Percentiles rank a stretch among this genome's conserved stretches.
phyloP scores from a whole-genome alignment of 148 eudicot species.

The Cornus controversa region DNA sequence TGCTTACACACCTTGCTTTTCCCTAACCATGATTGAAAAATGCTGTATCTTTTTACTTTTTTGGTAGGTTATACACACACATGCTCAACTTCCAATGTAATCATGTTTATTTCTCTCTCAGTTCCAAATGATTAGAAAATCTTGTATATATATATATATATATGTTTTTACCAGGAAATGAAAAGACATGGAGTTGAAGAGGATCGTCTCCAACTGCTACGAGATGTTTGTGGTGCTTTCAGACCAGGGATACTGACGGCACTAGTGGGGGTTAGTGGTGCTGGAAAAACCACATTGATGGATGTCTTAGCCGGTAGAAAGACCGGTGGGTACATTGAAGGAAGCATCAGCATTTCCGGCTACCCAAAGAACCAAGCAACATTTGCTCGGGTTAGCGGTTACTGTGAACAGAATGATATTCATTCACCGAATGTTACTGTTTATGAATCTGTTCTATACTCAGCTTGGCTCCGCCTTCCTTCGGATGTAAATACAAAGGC shows the following conservation, averaged over 20 bases:
- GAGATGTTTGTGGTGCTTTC: constrained; percentile 70
- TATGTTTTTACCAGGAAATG: constrained; percentile 55
- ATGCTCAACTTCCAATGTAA: no score
- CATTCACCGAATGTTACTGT: constrained; percentile 73
- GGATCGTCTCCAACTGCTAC: constrained; percentile 57
- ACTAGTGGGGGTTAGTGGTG: constrained; percentile 76
- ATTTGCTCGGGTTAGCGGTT: constrained; percentile 67
- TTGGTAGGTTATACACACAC: no score
- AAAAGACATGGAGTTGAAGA: constrained; percentile 52
- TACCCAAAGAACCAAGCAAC: constrained; percentile 67
- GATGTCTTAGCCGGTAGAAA: constrained; percentile 74
- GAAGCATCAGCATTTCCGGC: constrained; percentile 55
- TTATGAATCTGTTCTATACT: constrained; percentile 65
- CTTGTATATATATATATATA: no score
- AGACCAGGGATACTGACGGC: constrained; percentile 79
- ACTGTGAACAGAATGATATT: constrained; percentile 72
- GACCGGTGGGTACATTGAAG: constrained; percentile 71
- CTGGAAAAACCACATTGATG: constrained; percentile 79
- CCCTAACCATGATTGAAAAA: neutral
- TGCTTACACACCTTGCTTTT: neutral
- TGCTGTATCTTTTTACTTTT: neutral
- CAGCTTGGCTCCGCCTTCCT: constrained; percentile 83
- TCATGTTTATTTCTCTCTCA: no score
- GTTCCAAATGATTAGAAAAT: no score
- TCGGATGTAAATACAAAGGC: constrained; percentile 40